Percentiles rank a stretch among this genome's conserved stretches.
Evolutionary conservation across 345 rosid genomes (phyloP).

Genomic region (Citrus sinensis): DVS_A1.0 CM039169.1:33437501-33438000

Average conservation of each 20-base stretch:
- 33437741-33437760: not conserved
- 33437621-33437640: not conserved
- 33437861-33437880: not conserved
- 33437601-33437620: not conserved
- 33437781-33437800: too few relatives aligned
- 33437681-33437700: not conserved
- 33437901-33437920: too few relatives aligned
- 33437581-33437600: slow-evolving; percentile 22
- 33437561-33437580: slow-evolving; percentile 11
- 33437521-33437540: slow-evolving; percentile 5
- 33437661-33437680: slow-evolving; percentile 19
- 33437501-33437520: not conserved
- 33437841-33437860: not conserved
- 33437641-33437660: slow-evolving; percentile 16
- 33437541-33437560: not conserved
- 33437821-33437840: too few relatives aligned
- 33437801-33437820: too few relatives aligned
- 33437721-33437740: not conserved
- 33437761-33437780: not conserved
- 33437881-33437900: not conserved
- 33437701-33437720: not conserved
- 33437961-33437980: not conserved
- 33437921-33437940: too few relatives aligned
- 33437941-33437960: not conserved
- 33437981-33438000: not conserved